A percentile compares a stretch with the other conserved stretches of the same genome.
Evolutionary conservation across 345 rosid genomes (phyloP).

Genomic region (Populus pruinosa): DNA sequence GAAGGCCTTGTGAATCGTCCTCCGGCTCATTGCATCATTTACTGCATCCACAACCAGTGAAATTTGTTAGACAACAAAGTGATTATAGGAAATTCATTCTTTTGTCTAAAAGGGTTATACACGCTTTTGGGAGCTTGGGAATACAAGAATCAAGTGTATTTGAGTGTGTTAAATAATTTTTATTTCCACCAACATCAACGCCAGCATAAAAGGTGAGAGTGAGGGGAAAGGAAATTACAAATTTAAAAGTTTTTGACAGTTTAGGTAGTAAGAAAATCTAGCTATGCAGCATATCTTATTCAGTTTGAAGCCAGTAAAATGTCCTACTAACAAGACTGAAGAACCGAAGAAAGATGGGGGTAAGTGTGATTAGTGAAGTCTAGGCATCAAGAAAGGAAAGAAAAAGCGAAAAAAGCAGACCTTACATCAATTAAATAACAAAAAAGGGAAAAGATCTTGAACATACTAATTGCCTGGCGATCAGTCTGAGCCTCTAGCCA

Average conservation of each 20-base stretch:
- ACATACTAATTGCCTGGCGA: conserved; percentile 62
- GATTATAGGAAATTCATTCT: background rate
- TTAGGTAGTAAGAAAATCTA: background rate
- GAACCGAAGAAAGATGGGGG: too few relatives aligned
- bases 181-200: too few relatives aligned
- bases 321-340: background rate
- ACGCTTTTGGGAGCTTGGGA: background rate
- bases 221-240: background rate
- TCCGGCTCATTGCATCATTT: conserved; percentile 54
- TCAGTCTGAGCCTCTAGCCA: conserved; percentile 83
- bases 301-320: background rate
- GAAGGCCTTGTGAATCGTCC: conserved; percentile 64
- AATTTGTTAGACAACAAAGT: background rate
- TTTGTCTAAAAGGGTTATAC: background rate
- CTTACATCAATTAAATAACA: too few relatives aligned
- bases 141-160: too few relatives aligned
- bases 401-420: too few relatives aligned
- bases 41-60: conserved; percentile 39
- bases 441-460: background rate
- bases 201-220: too few relatives aligned
- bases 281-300: background rate
- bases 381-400: background rate
- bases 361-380: background rate
- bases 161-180: too few relatives aligned
- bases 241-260: background rate